Conservation (phyloP, 225 moss, liverwort and hornwort species). For the Pseudoscleropodium purum region DNA sequence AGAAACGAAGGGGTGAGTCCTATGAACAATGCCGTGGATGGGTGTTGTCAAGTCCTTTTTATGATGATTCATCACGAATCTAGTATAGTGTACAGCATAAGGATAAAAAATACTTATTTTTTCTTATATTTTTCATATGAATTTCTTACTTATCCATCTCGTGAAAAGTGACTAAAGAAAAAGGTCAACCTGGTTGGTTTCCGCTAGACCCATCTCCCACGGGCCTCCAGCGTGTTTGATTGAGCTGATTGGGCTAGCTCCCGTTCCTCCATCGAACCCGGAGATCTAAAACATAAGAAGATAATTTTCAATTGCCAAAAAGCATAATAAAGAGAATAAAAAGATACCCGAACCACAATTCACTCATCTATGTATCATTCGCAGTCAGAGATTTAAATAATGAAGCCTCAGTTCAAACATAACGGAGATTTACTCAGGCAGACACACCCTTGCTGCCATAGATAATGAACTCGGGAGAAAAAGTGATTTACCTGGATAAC, state of each 20-base stretch:
- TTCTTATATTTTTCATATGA: neutral
- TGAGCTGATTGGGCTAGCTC: slow-evolving; percentile 98
- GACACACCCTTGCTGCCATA: neutral
- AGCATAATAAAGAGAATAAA: neutral
- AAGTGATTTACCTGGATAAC: slow-evolving; percentile 61
- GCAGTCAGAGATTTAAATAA: neutral
- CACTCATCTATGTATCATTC: neutral
- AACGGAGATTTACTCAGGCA: neutral
- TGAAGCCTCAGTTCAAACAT: neutral
- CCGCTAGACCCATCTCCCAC: slow-evolving; percentile 97
- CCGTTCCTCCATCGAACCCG: slow-evolving; percentile 97
- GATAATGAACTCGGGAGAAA: neutral
- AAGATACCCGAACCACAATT: neutral
- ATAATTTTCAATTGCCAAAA: neutral
- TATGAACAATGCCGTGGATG: neutral
- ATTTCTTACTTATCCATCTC: slow-evolving; percentile 1
- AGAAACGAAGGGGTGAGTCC: neutral
- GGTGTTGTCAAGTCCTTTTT: neutral
- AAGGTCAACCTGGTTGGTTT: slow-evolving; percentile 69
- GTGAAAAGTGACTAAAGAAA: neutral
- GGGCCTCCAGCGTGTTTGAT: slow-evolving; percentile 99
- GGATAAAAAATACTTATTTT: neutral
- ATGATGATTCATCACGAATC: neutral
- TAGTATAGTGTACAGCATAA: neutral
- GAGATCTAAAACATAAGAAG: slow-evolving; percentile 51